Base-by-base conservation (phyloP, 2,329 filamentous ascomycete species). In the Ophiosphaerella herpotricha region DNA sequence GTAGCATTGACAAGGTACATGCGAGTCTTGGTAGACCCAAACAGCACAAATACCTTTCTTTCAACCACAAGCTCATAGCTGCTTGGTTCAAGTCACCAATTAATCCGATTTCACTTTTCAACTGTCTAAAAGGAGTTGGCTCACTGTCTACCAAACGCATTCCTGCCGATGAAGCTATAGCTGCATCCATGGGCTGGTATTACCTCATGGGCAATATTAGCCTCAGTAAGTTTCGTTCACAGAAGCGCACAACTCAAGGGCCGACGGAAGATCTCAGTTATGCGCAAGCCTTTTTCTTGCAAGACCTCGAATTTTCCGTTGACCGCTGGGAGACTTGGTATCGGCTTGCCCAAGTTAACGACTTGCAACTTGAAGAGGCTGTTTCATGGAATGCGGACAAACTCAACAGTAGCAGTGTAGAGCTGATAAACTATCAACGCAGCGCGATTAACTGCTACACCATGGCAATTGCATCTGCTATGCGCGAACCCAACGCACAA, bases 301-400 rank as follows among this genome's bases (percentile, higher is more conserved):
- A 92, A 57, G 91, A 96, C 67, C 74, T 96, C 1, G 90, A 96
- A 60, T 91, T 90, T 68, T 90, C 87, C 1, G 84, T 85, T 2
- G 86, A 91, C 35, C 85, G 86, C 48, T 96, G 91, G 91, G 89
- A 96, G 69, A 88, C 89, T 0, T 96, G 91, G 91, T 94, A 93
- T 70, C 84, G 90, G 11, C 81, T 96, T 21, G 91, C 88, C 0
- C 91, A 96, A 70, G 90, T 89, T 41, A 92, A 91, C 64, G 91
- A 96, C 71, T 88, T 90, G 43, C 91, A 95, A 63, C 78, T 96
- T 12, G 91, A 96, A 55, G 91, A 96, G 71, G 85, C 87, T 6
- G 89, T 95, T 5, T 83, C 92, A 5, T 96, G 91, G 91, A 89
- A 87, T 16, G 89, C 91, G 1, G 91, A 96, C 60, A 96, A 95